phyloP scores from a whole-genome alignment of 257 asterid genomes.

The Haberlea rhodopensis region DNA sequence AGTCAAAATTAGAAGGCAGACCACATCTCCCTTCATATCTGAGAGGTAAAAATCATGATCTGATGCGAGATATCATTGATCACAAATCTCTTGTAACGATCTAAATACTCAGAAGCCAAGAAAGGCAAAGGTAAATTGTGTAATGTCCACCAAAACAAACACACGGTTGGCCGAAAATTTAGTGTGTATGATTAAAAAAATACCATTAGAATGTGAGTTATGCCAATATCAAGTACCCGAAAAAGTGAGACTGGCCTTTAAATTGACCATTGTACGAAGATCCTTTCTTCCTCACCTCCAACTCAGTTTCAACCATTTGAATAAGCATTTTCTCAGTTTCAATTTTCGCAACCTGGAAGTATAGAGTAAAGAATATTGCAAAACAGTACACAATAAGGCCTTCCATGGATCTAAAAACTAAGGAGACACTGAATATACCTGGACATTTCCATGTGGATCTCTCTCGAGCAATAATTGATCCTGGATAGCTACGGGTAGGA shows the following conservation, averaged over 20 bases:
- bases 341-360: constrained; percentile 69
- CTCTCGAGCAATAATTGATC: constrained; percentile 75
- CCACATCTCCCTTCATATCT: constrained; percentile 65
- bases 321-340: constrained; percentile 84
- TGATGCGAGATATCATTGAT: constrained; percentile 8
- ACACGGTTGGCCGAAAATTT: constrained; percentile 19
- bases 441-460: constrained; percentile 83
- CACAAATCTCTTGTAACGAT: constrained; percentile 6
- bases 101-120: neutral
- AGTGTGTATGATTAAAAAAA: neutral
- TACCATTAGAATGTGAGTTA: neutral
- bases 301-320: constrained; percentile 77
- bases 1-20: constrained; percentile 54
- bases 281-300: constrained; percentile 49
- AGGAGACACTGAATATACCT: constrained; percentile 32
- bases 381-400: neutral
- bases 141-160: neutral
- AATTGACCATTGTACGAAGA: constrained; percentile 48
- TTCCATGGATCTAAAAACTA: neutral
- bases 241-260: constrained; percentile 58
- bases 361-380: constrained; percentile 9
- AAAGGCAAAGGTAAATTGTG: constrained; percentile 19
- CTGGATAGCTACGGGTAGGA: constrained; percentile 61
- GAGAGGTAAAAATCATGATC: constrained; percentile 9
- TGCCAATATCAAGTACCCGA: constrained; percentile 40